Percentiles rank a stretch among this genome's conserved stretches.
These are phyloP conservation scores for Cyclospora cayetanensis DNA, from an alignment of 169 alveolate species.

Conservation along the genomic window DNA sequence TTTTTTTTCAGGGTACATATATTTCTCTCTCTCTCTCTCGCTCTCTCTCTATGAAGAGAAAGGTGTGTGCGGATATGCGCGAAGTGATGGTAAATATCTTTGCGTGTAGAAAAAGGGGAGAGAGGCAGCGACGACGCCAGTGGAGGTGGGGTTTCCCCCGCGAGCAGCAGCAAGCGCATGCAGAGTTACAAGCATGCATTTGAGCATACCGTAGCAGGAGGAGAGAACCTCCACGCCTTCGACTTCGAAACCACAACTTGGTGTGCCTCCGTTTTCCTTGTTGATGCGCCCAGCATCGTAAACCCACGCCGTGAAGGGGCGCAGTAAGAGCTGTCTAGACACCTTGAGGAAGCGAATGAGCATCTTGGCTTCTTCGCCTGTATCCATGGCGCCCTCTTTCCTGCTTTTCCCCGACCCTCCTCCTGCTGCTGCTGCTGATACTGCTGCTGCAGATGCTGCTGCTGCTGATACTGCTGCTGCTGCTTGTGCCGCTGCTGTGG, in stretches of 20 bases:
- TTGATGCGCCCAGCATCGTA: background rate
- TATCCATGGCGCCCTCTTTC: background rate
- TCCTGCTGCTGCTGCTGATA: slow-evolving; percentile 45
- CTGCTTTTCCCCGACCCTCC: background rate
- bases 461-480: slow-evolving; percentile 5
- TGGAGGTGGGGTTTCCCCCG: no score
- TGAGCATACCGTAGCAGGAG: background rate
- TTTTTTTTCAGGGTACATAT: no score
- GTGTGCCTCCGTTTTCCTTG: background rate
- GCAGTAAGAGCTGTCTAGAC: background rate
- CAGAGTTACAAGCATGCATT: no score
- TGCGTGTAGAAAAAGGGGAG: no score
- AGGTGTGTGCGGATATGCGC: no score
- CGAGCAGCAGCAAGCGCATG: background rate
- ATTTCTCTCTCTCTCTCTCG: no score
- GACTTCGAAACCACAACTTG: background rate
- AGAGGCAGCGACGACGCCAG: no score
- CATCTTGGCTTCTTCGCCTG: background rate
- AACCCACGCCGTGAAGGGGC: background rate
- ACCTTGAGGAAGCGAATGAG: background rate
- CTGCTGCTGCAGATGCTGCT: slow-evolving; percentile 12
- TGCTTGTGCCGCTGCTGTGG: background rate
- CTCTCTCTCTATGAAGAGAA: no score
- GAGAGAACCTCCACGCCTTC: background rate
- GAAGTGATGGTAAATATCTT: no score